Conservation (phyloP, 108 stramenopile genomes). For the Stephanodiscus triporus region DNA sequence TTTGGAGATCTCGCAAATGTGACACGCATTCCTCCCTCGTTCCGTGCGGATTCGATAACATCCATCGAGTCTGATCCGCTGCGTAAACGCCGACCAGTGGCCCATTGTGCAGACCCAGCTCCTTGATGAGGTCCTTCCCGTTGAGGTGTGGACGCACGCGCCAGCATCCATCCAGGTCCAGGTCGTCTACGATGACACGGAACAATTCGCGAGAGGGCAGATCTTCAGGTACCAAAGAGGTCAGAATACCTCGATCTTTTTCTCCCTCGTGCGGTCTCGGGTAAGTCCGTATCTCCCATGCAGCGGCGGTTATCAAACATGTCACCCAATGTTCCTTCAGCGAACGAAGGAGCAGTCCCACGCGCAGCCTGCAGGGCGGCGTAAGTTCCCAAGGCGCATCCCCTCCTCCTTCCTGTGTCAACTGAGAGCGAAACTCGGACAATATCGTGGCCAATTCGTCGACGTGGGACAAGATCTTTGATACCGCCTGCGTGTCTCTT, state of each 20-base stretch:
- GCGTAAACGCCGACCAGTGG: constrained; percentile 68
- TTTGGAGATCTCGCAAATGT: constrained; percentile 60
- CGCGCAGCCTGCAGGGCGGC: constrained; percentile 55
- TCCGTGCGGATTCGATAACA: constrained; percentile 74
- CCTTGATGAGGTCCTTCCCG: constrained; percentile 71
- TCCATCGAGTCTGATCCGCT: constrained; percentile 82
- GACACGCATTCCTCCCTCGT: constrained; percentile 63
- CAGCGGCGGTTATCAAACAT: constrained; percentile 60
- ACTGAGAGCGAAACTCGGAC: constrained; percentile 36
- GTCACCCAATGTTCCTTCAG: constrained; percentile 82
- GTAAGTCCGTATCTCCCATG: constrained; percentile 52
- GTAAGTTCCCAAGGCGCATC: constrained; percentile 1
- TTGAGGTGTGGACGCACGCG: constrained; percentile 68
- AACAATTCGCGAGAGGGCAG: constrained; percentile 50
- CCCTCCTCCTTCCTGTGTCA: constrained; percentile 13
- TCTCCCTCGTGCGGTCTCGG: constrained; percentile 13
- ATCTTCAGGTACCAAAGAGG: neutral
- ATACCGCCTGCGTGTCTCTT: constrained; percentile 61
- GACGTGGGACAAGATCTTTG: constrained; percentile 51
- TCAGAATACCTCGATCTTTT: neutral
- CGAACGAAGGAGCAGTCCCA: constrained; percentile 67
- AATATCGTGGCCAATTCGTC: constrained; percentile 66
- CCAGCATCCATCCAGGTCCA: constrained; percentile 81
- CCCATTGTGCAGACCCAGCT: constrained; percentile 61
- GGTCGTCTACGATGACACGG: constrained; percentile 43